Percentiles rank a stretch among this genome's conserved stretches.
phyloP scores from a whole-genome alignment of 1,139 yeast species.

The Nadsonia starkeyi-henricii region DNA sequence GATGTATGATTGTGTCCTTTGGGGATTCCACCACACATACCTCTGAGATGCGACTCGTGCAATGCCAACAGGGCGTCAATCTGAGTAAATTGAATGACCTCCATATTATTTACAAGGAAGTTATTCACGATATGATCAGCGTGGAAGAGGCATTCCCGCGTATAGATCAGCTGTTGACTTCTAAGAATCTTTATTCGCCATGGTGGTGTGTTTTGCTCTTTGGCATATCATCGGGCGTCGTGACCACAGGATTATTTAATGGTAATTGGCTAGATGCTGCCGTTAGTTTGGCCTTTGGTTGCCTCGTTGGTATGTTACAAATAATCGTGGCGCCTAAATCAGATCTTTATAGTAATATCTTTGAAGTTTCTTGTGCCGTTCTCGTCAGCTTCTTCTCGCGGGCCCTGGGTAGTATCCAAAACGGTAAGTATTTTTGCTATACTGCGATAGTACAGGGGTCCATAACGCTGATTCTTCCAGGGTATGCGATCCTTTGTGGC shows the following conservation, averaged over 20 bases:
- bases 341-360: conserved; percentile 71
- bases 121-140: conserved; percentile 73
- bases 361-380: conserved; percentile 81
- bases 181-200: conserved; percentile 52
- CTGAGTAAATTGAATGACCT: conserved; percentile 67
- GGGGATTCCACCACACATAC: conserved; percentile 91
- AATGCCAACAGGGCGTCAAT: conserved; percentile 74
- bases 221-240: conserved; percentile 68
- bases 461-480: conserved; percentile 79
- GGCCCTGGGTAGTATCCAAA: conserved; percentile 68
- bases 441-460: conserved; percentile 85
- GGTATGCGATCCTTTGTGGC: conserved; percentile 80
- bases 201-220: conserved; percentile 70
- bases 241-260: conserved; percentile 78
- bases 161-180: conserved; percentile 50
- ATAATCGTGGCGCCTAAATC: conserved; percentile 74
- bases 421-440: conserved; percentile 48
- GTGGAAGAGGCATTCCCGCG: conserved; percentile 72
- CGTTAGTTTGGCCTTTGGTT: no score
- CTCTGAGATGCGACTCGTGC: conserved; percentile 78
- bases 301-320: conserved; percentile 71
- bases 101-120: conserved; percentile 72
- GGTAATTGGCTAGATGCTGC: conserved; percentile 89
- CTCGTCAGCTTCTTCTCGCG: conserved; percentile 77
- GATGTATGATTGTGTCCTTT: conserved; percentile 85